These are phyloP conservation scores for Monosporascus sp. DNA, from an alignment of 2,329 filamentous ascomycete genomes.

Conservation along the genomic window DNA sequence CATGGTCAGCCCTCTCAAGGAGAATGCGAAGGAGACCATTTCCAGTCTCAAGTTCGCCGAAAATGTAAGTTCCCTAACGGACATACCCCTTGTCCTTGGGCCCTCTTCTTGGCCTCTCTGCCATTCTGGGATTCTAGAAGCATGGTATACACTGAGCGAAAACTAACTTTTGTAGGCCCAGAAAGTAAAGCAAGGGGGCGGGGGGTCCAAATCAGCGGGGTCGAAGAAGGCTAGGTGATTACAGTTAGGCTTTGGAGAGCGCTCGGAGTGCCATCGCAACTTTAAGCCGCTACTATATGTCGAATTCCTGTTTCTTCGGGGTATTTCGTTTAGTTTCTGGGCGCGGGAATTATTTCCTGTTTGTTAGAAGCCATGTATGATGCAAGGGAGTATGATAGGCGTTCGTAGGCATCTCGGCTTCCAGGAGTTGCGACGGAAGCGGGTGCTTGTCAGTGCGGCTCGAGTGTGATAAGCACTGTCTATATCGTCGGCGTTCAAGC, in stretches of 20 bases:
- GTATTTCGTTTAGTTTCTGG: not conserved
- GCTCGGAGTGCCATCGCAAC: no score
- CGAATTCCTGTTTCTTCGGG: not conserved
- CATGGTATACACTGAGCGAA: not conserved
- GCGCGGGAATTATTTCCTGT: not conserved
- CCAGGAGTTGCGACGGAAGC: not conserved
- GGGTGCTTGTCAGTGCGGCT: not conserved
- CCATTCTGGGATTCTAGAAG: no score
- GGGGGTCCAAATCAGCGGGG: not conserved
- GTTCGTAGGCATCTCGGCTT: not conserved
- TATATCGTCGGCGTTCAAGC: not conserved
- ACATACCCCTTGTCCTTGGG: not conserved
- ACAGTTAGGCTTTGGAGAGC: not conserved
- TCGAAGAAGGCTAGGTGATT: not conserved
- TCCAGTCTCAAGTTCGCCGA: slow-evolving; percentile 94
- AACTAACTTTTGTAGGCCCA: not conserved
- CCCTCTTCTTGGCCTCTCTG: no score
- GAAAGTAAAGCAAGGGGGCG: slow-evolving; percentile 1
- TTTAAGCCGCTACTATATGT: no score
- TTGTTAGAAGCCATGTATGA: not conserved
- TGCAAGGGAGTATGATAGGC: not conserved
- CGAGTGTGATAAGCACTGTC: not conserved
- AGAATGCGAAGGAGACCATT: slow-evolving; percentile 85
- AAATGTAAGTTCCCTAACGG: slow-evolving; percentile 56
- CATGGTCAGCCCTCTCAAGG: slow-evolving; percentile 90